Base-by-base conservation (phyloP, 2,329 filamentous ascomycete species). In the Penicillium psychrosexuale region DNA sequence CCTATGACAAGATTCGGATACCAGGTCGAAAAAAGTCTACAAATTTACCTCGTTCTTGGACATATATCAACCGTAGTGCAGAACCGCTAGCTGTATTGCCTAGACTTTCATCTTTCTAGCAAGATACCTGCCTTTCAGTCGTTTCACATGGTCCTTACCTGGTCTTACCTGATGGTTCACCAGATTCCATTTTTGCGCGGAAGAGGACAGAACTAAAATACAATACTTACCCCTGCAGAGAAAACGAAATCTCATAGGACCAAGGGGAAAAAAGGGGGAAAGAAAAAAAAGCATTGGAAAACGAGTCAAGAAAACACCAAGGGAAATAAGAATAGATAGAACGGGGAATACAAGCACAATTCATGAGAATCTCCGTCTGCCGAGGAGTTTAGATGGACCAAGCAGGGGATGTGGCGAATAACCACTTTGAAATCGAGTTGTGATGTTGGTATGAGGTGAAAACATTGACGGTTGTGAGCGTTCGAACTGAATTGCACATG, bases 161-260 rank as follows among this genome's bases (percentile, higher is more conserved):
- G 71, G 70, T 72, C 73, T 75, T 74, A 75, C 72, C 74, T 75
- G 61, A 65, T 36, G 54, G 56, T 53, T 61, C 56, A 55, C 60
- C 49, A 52, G 51, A 52, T 54, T 55, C 62, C 56, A 38, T 55
- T 55, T 55, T 45, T 34, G 39, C 27, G 19, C 22, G 17, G 48
- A 50, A 42, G 44, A 48, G 46, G 47, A 54, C 66, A 64, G 62
- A 19, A 66, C 66, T 73, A 75, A 72, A 68, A 62, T 76, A 76
- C 74, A 55, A 77, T 75, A 77, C 75, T 74, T 72, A 74, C 68
- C 72, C 67, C 52, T 38, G 52, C 8, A 51, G 33, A 55, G 42
- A 24, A 51, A 69, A 69, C 59, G 69, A 62, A 19, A 33, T 48
- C 33, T 28, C 54, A 22, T 27, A 42, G 24, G 45, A 19, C 50